Evolutionary conservation across 2,329 filamentous ascomycete species (phyloP), one percentile per base, ranked within the genome.

Genomic region (Penicillium sp.): DNA sequence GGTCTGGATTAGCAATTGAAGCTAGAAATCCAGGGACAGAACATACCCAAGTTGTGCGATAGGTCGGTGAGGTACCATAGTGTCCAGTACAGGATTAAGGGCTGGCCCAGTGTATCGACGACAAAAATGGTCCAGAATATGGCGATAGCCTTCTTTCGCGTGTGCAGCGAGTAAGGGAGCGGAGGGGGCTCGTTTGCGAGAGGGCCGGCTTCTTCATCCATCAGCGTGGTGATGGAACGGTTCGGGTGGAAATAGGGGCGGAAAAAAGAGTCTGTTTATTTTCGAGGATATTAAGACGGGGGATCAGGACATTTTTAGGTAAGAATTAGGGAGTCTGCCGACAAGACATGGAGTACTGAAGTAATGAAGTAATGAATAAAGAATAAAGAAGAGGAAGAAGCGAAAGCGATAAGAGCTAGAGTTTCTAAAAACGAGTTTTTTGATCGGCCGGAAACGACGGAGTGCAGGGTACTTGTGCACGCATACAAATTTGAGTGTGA

Each of bases 61-160:
- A 82, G 60, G 50, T 70, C 66, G 8, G 78, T 77, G 51, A 71
- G 72, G 52, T 82, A 82, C 77, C 77, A 81, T 29, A 84, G 68
- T 40, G 75, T 71, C 68, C 79, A 84, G 66, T 83, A 84, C 2
- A 84, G 69, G 3, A 71, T 74, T 48, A 83, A 71, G 14, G 80
- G 80, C 65, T 81, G 77, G 46, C 70, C 74, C 49, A 81, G 69
- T 41, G 75, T 78, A 65, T 84, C 80, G 47, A 82, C 57, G 18
- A 82, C 60, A 46, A 82, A 79, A 32, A 84, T 61, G 0, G 68
- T 68, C 80, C 80, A 83, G 67, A 83, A 83, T 51, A 78, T 65
- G 29, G 73, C 67, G 50, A 83, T 81, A 27, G 74, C 69, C 64
- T 74, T 75, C 58, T 79, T 80, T 36, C 80, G 69, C 7, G 72